These are phyloP conservation scores for Rhizopogon vinicolor DNA, from an alignment of 768 basidiomycete genomes.

Conservation along the genomic window DNA sequence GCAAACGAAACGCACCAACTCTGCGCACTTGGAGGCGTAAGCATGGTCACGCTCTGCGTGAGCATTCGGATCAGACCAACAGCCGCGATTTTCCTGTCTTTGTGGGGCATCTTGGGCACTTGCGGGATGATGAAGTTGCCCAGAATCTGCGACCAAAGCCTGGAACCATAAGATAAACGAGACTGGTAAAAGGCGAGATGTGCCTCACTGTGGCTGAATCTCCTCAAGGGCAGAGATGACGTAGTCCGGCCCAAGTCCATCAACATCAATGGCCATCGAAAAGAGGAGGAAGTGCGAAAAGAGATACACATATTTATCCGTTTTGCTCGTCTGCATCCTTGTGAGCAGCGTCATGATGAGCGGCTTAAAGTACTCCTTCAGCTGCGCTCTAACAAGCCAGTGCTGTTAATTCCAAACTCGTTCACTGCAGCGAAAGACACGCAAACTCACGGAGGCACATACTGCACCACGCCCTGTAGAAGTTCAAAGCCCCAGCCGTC, in stretches of 20 bases:
- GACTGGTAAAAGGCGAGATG: not conserved
- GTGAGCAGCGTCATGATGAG: slow-evolving; percentile 76
- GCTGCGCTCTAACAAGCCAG: slow-evolving; percentile 32
- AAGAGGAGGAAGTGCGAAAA: slow-evolving; percentile 79
- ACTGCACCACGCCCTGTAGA: slow-evolving; percentile 67
- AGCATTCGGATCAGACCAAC: slow-evolving; percentile 79
- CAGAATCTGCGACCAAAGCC: slow-evolving; percentile 79
- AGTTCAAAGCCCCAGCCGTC: slow-evolving; percentile 92
- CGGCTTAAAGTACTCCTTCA: slow-evolving; percentile 72
- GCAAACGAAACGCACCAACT: slow-evolving; percentile 49
- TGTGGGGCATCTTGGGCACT: slow-evolving; percentile 71
- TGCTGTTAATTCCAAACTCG: not conserved
- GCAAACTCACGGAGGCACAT: slow-evolving; percentile 68
- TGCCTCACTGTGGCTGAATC: slow-evolving; percentile 75
- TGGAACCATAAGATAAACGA: slow-evolving; percentile 13
- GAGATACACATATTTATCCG: slow-evolving; percentile 80
- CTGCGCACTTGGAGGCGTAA: slow-evolving; percentile 55
- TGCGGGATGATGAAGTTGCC: slow-evolving; percentile 77
- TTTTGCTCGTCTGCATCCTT: slow-evolving; percentile 84
- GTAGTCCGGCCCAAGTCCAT: slow-evolving; percentile 74
- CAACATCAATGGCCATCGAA: slow-evolving; percentile 68
- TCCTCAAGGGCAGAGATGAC: slow-evolving; percentile 74
- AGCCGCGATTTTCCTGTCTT: slow-evolving; percentile 80
- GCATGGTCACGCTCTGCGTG: slow-evolving; percentile 67
- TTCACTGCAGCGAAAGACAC: not conserved